Base-by-base conservation (phyloP, 2,329 filamentous ascomycete genomes). In the Hortaea sp. region DNA sequence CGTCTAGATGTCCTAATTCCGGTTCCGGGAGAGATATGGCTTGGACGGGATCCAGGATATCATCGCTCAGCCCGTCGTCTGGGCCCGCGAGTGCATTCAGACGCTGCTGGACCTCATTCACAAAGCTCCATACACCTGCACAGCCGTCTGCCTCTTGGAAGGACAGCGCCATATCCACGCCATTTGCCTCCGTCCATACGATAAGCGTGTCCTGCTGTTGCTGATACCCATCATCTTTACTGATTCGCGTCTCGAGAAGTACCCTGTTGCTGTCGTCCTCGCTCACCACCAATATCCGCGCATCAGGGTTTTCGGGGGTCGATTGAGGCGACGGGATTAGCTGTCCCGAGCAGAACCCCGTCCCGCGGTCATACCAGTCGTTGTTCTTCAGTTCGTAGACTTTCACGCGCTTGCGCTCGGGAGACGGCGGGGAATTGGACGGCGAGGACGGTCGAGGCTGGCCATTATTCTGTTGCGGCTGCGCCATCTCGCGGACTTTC, bases 201-300 rank as follows among this genome's bases (percentile, higher is more conserved):
- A 98, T 97, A 50, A 98, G 78, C 3, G 92, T 98, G 66, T 97
- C 90, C 83, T 97, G 90, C 67, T 98, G 92, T 69, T 95, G 95
- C 69, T 97, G 89, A 64, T 97, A 97, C 49, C 86, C 85, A 78
- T 97, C 90, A 62, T 95, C 89, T 66, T 88, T 94, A 51, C 81
- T 80, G 54, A 98, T 94, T 62, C 79, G 84, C 34, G 90, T 95
- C 67, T 95, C 87, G 49, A 98, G 74, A 34, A 98, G 74, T 53
- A 88, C 78, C 53, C 87, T 81, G 44, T 85, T 79, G 42, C 88
- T 87, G 51, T 94, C 81, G 56, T 97, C 92, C 70, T 98, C 92
- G 48, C 90, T 95, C 60, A 94, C 82, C 58, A 98, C 92, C 50
- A 87, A 76, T 55, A 98, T 89, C 62, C 84, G 81, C 45, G 88